phyloP scores from a whole-genome alignment of 2,329 filamentous ascomycete genomes.

The Neopestalotiopsis sp. region DNA sequence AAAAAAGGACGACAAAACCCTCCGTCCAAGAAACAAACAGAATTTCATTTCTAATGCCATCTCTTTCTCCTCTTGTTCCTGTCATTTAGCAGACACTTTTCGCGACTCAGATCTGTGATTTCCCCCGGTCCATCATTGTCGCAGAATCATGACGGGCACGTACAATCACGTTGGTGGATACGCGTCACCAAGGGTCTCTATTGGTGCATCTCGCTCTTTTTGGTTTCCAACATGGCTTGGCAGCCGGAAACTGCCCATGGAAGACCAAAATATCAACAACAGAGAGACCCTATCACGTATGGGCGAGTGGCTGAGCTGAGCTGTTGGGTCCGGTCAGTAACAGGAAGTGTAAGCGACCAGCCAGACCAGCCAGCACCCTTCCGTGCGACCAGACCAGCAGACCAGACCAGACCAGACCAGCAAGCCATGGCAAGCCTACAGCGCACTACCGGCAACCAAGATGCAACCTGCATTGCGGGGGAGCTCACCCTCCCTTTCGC shows the following conservation, averaged over 20 bases:
- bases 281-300: neutral
- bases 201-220: neutral
- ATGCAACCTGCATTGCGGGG: slow-evolving; percentile 10
- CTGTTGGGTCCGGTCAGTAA: neutral
- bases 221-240: neutral
- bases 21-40: neutral
- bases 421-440: too few species aligned
- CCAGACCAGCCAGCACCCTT: neutral
- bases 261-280: neutral
- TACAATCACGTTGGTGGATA: neutral
- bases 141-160: neutral
- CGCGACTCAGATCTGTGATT: neutral
- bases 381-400: neutral
- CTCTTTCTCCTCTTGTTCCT: neutral
- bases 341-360: slow-evolving; percentile 1
- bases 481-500: neutral
- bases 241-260: neutral
- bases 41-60: neutral
- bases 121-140: neutral
- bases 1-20: neutral
- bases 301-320: neutral
- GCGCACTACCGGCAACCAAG: neutral
- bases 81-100: neutral
- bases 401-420: too few species aligned
- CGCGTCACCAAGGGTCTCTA: neutral